Evolutionary conservation across 2,329 filamentous ascomycete species (phyloP).

Genomic region (Hymenoscyphus scutula): DNA sequence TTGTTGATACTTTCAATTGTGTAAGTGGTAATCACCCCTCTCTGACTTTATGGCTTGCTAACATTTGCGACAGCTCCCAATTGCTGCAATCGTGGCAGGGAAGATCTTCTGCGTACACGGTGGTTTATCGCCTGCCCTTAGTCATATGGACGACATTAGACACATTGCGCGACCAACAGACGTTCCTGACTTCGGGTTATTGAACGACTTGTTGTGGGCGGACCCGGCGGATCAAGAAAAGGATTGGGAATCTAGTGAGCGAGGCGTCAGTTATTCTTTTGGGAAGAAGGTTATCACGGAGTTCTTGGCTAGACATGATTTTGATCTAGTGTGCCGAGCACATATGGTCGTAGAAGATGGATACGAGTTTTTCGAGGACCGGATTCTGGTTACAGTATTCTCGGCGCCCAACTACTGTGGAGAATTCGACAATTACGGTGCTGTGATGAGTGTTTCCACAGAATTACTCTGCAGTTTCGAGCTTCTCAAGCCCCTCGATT

Average conservation of each 20-base stretch:
- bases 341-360: constrained; percentile 99
- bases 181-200: constrained; percentile 90
- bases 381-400: constrained; percentile 93
- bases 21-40: constrained; percentile 24
- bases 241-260: constrained; percentile 96
- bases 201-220: constrained; percentile 96
- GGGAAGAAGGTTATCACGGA: constrained; percentile 98
- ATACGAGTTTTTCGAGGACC: constrained; percentile 97
- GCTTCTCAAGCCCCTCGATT: constrained; percentile 92
- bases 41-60: constrained; percentile 14
- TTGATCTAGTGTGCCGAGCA: constrained; percentile 93
- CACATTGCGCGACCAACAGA: constrained; percentile 95
- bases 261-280: constrained; percentile 97
- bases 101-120: constrained; percentile 99
- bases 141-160: constrained; percentile 97
- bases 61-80: constrained; percentile 58
- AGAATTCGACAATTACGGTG: constrained; percentile 98
- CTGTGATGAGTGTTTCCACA: constrained; percentile 94
- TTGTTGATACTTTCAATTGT: constrained; percentile 94
- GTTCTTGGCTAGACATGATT: constrained; percentile 91
- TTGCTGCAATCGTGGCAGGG: constrained; percentile 92
- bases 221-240: constrained; percentile 97
- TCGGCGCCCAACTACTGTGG: constrained; percentile 99
- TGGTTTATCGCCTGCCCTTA: constrained; percentile 84
- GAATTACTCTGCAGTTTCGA: constrained; percentile 97